Conservation (phyloP, 208 protist species). For the Leishmania martiniquensis region DNA sequence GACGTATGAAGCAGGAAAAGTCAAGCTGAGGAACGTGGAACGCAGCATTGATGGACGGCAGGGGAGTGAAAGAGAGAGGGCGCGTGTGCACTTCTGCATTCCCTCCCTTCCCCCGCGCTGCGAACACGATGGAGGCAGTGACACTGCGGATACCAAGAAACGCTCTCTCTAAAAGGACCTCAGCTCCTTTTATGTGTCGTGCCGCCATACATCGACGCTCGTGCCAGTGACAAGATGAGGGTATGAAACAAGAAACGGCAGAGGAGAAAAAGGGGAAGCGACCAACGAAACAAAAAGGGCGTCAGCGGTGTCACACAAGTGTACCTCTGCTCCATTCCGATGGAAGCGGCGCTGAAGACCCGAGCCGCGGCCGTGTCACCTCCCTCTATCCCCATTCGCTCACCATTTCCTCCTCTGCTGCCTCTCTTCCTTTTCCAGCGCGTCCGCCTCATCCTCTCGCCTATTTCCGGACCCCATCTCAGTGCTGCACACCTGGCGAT, state of each 20-base stretch:
- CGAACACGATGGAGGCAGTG: background rate
- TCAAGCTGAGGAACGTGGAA: background rate
- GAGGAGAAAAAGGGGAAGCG: background rate
- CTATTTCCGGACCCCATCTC: background rate
- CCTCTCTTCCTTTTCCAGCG: background rate
- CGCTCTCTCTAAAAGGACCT: background rate
- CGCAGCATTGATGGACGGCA: background rate
- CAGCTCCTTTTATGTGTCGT: background rate
- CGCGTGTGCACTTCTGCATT: background rate
- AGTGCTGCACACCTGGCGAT: background rate
- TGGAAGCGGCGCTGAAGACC: background rate
- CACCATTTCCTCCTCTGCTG: background rate
- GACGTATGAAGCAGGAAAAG: background rate
- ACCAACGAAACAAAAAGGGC: background rate
- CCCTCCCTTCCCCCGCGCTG: background rate
- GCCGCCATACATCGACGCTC: background rate
- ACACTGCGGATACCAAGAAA: background rate
- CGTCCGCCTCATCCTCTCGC: background rate
- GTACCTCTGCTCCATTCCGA: background rate
- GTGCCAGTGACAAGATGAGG: background rate
- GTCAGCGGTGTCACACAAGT: background rate
- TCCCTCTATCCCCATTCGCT: too few species aligned
- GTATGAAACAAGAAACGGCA: background rate
- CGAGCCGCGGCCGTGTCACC: background rate
- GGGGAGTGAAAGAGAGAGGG: background rate